These are phyloP conservation scores for Luffa aegyptiaca DNA, from an alignment of 306 rosid species.

Conservation along the genomic window DNA sequence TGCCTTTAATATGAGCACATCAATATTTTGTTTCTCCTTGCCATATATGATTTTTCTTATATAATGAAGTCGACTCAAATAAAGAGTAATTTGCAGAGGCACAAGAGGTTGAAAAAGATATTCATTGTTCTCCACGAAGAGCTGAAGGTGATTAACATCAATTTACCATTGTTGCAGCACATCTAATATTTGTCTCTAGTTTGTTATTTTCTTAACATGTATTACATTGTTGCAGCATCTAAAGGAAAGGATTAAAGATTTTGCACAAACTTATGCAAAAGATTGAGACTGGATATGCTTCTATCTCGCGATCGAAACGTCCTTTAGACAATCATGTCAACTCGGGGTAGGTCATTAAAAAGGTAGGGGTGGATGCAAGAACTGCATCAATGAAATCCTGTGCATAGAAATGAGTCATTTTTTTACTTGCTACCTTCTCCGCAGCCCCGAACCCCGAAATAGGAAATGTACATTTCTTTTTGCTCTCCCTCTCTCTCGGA, in stretches of 20 bases:
- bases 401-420: background rate
- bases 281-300: constrained; percentile 20
- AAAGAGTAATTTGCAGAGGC: constrained; percentile 60
- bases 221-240: constrained; percentile 43
- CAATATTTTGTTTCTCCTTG: background rate
- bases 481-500: constrained; percentile 14
- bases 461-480: constrained; percentile 1
- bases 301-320: background rate
- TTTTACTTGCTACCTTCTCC: constrained; percentile 3
- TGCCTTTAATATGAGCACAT: background rate
- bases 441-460: background rate
- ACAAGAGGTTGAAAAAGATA: constrained; percentile 75
- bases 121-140: constrained; percentile 83
- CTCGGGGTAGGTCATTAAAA: background rate
- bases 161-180: no score
- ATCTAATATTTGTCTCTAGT: background rate
- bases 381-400: background rate
- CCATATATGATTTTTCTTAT: background rate
- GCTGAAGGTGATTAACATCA: constrained; percentile 45
- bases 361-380: background rate
- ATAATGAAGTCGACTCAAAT: background rate
- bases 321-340: background rate
- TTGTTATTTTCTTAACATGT: background rate
- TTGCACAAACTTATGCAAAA: constrained; percentile 27
- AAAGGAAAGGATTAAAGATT: constrained; percentile 66